Base-by-base conservation (phyloP, 176 grass and related monocot species). In the Carex parvula region DNA sequence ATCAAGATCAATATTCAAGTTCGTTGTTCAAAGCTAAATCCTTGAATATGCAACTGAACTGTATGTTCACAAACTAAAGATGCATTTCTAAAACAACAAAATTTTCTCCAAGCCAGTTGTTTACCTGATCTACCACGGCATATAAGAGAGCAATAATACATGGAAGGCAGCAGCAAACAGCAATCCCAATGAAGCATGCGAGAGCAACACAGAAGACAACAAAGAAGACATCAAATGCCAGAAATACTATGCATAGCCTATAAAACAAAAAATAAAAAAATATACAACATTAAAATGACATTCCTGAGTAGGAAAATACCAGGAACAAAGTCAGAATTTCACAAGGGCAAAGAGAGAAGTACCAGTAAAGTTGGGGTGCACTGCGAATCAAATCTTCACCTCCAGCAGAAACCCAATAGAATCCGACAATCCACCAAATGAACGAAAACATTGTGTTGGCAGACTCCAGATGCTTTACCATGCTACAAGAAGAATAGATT, bases 91-190 rank as follows among this genome's bases (percentile, higher is more conserved):
- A 86, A 75, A 17, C 11, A 70, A 54, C 37, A 65, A 62, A 22
- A 24, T 60, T 75, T 79, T 29, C 58, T 53, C 41, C 70, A 32
- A 53, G 56, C 62, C 12, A 59, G 72, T 66, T 22, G 29, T 70
- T 20, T 89, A 95, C 96, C 96, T 98, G 91, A 77, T 90, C 91
- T 60, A 90, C 94, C 64, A 95, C 88, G 16, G 96, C 91, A 74
- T 98, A 98, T 1, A 98, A 63, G 81, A 98, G 88, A 55, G 96
- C 93, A 87, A 98, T 95, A 35, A 98, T 95, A 83, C 96, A 98
- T 84, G 96, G 96, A 12, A 98, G 88, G 83, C 96, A 98, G 81
- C 96, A 98, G 74, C 96, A 98, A 57, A 95, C 87, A 86, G 91
- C 96, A 72, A 98, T 95, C 55, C 96, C 96, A 78, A 98, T 95